A percentile compares a stretch with the other conserved stretches of the same genome.
phyloP scores from a whole-genome alignment of 73 alveolate species.

The Stentor roeselii region DNA sequence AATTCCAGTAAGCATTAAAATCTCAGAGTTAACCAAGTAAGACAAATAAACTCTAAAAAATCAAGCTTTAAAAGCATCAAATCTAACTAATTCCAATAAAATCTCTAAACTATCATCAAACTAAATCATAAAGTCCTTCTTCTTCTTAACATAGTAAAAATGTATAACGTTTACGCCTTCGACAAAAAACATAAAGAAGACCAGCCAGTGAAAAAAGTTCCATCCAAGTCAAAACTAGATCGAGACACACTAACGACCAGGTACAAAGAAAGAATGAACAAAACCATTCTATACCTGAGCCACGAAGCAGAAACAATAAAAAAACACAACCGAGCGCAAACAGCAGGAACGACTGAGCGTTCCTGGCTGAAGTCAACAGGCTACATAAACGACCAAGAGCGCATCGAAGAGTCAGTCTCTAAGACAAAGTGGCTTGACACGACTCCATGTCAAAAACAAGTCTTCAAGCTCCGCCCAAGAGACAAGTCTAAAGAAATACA shows the following conservation, averaged over 20 bases:
- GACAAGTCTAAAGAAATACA: slow-evolving; percentile 16
- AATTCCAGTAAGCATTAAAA: too few relatives aligned
- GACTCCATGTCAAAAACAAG: slow-evolving; percentile 6
- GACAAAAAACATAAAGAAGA: slow-evolving; percentile 18
- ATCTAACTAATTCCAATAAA: too few relatives aligned
- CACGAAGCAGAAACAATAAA: neutral
- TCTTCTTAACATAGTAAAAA: too few relatives aligned
- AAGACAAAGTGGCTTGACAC: slow-evolving; percentile 6
- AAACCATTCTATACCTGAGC: neutral
- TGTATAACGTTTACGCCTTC: slow-evolving; percentile 16
- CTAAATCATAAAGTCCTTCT: too few relatives aligned
- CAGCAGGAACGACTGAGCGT: neutral
- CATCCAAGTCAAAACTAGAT: neutral
- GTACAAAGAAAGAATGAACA: neutral
- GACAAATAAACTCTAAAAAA: too few relatives aligned
- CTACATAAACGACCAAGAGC: neutral
- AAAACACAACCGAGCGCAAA: neutral
- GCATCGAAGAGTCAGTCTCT: neutral
- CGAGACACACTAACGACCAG: neutral
- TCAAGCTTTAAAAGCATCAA: too few relatives aligned
- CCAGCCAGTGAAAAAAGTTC: neutral
- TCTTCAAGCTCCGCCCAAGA: slow-evolving; percentile 1
- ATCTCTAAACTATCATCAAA: too few relatives aligned
- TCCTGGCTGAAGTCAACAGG: neutral
- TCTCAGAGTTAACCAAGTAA: too few relatives aligned